A percentile compares a stretch with the other conserved stretches of the same genome.
Conservation (phyloP, 805 yeast species). For the Candida patagonica region DNA sequence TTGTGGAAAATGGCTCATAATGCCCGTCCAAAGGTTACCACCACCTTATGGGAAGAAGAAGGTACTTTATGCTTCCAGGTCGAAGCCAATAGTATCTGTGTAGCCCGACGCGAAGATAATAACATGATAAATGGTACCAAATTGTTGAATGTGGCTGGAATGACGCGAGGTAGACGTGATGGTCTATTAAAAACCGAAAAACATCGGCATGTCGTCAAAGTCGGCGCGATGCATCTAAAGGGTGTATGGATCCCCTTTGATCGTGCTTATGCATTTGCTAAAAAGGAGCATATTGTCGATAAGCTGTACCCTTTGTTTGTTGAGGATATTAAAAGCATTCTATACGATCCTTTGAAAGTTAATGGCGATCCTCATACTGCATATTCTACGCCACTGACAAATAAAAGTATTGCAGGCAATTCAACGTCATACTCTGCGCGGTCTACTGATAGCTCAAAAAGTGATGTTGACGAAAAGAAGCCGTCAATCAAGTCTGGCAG, state of each 20-base stretch:
- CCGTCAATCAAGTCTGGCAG: too few relatives aligned
- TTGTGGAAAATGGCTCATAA: neutral
- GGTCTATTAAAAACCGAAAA: conserved; percentile 74
- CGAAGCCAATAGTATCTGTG: conserved; percentile 71
- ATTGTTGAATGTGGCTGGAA: conserved; percentile 70
- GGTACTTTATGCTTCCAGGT: conserved; percentile 78
- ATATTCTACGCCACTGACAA: neutral
- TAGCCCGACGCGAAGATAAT: conserved; percentile 76
- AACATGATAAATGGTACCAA: conserved; percentile 84
- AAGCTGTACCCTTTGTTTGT: conserved; percentile 61
- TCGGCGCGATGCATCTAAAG: conserved; percentile 79
- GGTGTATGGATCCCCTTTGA: conserved; percentile 91
- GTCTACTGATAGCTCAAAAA: neutral
- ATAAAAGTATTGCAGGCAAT: neutral
- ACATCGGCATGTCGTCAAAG: conserved; percentile 70
- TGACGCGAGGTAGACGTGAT: conserved; percentile 82
- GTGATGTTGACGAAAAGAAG: neutral
- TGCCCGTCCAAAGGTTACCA: conserved; percentile 48
- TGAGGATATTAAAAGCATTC: conserved; percentile 50
- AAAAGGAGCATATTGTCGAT: conserved; percentile 65
- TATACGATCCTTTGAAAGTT: conserved; percentile 24
- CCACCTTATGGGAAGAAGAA: conserved; percentile 90
- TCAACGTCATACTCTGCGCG: neutral
- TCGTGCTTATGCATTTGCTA: conserved; percentile 73
- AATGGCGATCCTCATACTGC: neutral